Conservation (phyloP, 192 early-diverging fungal species). For the Backusella mclennaniae region DNA sequence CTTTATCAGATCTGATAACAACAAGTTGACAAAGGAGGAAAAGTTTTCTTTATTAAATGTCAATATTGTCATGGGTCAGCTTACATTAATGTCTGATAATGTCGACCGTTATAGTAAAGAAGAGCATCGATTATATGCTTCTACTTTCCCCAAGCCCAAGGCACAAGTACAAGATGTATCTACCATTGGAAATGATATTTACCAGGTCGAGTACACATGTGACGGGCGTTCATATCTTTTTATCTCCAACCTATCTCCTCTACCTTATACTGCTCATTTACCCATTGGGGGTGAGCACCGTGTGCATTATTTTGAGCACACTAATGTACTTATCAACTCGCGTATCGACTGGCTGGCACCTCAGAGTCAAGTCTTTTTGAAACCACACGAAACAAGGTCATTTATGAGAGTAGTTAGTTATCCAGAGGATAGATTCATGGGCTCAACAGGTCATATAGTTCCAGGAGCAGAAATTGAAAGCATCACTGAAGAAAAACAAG, state of each 20-base stretch:
- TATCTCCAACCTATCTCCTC: constrained; percentile 21
- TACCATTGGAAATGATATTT: constrained; percentile 13
- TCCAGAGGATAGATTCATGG: constrained; percentile 16
- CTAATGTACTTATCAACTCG: constrained; percentile 17
- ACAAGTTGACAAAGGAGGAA: constrained; percentile 30
- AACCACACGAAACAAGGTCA: constrained; percentile 22
- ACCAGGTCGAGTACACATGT: constrained; percentile 16
- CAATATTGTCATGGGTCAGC: constrained; percentile 26
- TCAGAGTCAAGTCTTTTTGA: neutral
- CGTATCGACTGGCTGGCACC: constrained; percentile 8
- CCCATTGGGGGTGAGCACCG: neutral
- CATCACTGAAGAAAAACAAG: neutral
- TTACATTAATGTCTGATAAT: constrained; percentile 36
- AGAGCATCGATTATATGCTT: constrained; percentile 30
- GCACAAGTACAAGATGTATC: neutral
- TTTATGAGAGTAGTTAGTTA: constrained; percentile 9
- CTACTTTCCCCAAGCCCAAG: constrained; percentile 25
- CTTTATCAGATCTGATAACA: constrained; percentile 38
- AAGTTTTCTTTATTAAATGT: constrained; percentile 24
- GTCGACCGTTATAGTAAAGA: constrained; percentile 20
- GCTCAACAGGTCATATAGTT: constrained; percentile 28
- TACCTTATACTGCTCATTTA: constrained; percentile 5
- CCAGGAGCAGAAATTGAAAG: constrained; percentile 30
- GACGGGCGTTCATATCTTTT: constrained; percentile 13
- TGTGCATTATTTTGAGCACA: constrained; percentile 22